Conservation (phyloP, 257 asterid species). For the Lycium barbarum region DNA sequence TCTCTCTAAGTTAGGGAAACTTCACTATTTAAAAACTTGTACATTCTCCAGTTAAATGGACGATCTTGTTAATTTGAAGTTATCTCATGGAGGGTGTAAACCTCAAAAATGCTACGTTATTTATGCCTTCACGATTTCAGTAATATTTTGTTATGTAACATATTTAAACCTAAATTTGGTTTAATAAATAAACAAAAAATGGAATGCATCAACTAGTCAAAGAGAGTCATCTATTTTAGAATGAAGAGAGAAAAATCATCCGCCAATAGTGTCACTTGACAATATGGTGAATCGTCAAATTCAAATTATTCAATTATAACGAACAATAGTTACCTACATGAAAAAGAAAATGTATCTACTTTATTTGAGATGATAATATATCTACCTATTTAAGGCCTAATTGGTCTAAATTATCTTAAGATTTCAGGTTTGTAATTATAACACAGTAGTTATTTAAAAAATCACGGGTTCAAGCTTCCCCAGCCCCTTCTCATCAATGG, state of each 20-base stretch:
- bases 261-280: not conserved
- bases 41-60: conserved; percentile 4
- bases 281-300: not conserved
- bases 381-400: conserved; percentile 6
- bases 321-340: not conserved
- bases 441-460: not conserved
- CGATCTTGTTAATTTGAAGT: not conserved
- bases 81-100: not conserved
- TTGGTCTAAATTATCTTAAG: not conserved
- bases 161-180: conserved; percentile 5
- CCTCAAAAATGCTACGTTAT: not conserved
- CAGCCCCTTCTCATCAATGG: too few species aligned
- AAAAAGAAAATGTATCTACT: not conserved
- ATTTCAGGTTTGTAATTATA: conserved; percentile 5
- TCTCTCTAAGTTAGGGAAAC: not conserved
- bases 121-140: not conserved
- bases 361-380: not conserved
- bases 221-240: not conserved
- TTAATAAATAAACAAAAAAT: not conserved
- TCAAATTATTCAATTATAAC: not conserved
- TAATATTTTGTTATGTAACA: not conserved
- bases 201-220: conserved; percentile 21
- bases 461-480: too few species aligned
- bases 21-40: conserved; percentile 13
- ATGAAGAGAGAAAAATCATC: conserved; percentile 16